phyloP scores from a whole-genome alignment of 1,139 yeast species.

The Suhomyces guaymorum region DNA sequence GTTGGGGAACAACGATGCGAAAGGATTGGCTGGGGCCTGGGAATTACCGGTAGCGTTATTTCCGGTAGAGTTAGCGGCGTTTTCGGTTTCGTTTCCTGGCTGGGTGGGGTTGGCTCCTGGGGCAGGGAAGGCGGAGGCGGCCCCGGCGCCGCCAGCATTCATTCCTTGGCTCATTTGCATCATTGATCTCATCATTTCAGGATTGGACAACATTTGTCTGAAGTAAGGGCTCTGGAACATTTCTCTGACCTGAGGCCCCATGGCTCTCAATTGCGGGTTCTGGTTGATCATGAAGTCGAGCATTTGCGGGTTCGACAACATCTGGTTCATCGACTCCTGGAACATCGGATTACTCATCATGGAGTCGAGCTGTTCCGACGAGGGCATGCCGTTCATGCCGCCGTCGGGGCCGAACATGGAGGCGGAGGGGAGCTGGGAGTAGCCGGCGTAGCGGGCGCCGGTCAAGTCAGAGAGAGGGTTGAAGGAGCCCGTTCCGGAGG shows the following conservation, averaged over 20 bases:
- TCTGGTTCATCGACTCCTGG: slow-evolving; percentile 77
- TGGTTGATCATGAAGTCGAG: slow-evolving; percentile 79
- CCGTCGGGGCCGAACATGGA: slow-evolving; percentile 95
- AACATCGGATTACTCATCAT: slow-evolving; percentile 82
- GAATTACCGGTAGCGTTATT: too few relatives aligned
- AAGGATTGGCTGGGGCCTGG: slow-evolving; percentile 35
- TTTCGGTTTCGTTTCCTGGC: slow-evolving; percentile 21
- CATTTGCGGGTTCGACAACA: slow-evolving; percentile 79
- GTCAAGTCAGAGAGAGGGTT: slow-evolving; percentile 91
- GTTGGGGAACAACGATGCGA: slow-evolving; percentile 36
- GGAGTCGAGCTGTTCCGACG: slow-evolving; percentile 67
- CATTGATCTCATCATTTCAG: slow-evolving; percentile 81
- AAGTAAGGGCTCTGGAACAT: slow-evolving; percentile 83
- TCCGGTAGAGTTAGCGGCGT: slow-evolving; percentile 5
- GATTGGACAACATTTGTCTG: slow-evolving; percentile 83
- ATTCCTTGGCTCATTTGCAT: too few relatives aligned
- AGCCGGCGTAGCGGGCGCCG: slow-evolving; percentile 95
- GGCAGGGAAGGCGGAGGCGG: slow-evolving; percentile 52
- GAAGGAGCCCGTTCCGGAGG: slow-evolving; percentile 87
- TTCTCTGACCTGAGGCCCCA: slow-evolving; percentile 89
- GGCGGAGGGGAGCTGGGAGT: slow-evolving; percentile 81
- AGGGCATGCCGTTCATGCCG: slow-evolving; percentile 64
- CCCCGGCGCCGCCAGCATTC: slow-evolving; percentile 25
- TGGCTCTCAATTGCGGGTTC: slow-evolving; percentile 77
- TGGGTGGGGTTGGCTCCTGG: slow-evolving; percentile 51